Evolutionary conservation across 139 green algal species (phyloP).

Genomic region (Medakamo hakoo): DNA sequence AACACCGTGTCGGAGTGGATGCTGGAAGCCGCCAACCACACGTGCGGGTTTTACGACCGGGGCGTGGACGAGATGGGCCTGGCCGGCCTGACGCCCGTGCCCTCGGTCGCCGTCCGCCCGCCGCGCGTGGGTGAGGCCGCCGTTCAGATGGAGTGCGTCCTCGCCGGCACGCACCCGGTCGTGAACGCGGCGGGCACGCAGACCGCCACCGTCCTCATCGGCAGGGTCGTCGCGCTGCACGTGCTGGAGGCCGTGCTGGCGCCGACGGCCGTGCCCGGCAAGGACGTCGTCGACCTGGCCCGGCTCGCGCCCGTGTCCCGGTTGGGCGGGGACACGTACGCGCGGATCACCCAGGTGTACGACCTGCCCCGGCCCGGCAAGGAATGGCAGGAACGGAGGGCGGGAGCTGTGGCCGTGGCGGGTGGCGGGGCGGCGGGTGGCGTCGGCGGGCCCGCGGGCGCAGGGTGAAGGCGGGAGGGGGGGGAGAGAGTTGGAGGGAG

Average conservation of each 20-base stretch:
- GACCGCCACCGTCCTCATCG: conserved; percentile 57
- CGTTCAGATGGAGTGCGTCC: conserved; percentile 75
- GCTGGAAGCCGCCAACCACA: conserved; percentile 87
- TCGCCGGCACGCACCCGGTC: conserved; percentile 46
- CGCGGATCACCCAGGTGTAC: conserved; percentile 32
- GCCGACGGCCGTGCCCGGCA: conserved; percentile 23
- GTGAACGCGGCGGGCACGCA: conserved; percentile 26
- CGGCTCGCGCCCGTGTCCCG: conserved; percentile 26
- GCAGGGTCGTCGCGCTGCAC: conserved; percentile 71
- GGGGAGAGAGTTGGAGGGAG: no score
- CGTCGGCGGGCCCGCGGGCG: conserved; percentile 3
- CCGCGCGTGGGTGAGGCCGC: conserved; percentile 68
- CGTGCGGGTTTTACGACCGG: conserved; percentile 55
- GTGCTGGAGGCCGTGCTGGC: conserved; percentile 44
- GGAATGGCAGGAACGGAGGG: conserved; percentile 10
- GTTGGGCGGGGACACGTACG: conserved; percentile 65
- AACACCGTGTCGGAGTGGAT: conserved; percentile 95
- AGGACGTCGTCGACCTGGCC: conserved; percentile 47
- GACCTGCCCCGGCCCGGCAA: conserved; percentile 53
- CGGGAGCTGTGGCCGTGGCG: neutral
- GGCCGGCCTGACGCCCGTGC: conserved; percentile 50
- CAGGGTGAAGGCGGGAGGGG: neutral
- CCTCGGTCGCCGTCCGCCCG: conserved; percentile 36
- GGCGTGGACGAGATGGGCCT: conserved; percentile 70
- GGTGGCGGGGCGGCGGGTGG: neutral